phyloP scores from a whole-genome alignment of 495 filamentous ascomycete genomes.

The Tuber borchii region DNA sequence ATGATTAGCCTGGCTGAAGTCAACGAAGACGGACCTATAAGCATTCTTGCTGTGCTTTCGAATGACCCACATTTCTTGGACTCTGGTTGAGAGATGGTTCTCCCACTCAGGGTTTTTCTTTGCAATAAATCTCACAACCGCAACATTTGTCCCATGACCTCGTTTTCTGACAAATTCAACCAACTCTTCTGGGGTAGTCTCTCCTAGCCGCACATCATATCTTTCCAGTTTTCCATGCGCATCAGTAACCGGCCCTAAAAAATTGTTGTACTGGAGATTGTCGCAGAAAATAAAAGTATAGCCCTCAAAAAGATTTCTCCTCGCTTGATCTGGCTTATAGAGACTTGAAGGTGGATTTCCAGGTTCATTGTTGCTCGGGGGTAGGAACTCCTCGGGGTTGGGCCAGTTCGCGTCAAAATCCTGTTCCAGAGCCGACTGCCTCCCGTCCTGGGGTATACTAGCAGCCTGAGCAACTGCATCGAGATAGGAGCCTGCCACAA shows the following conservation, averaged over 20 bases:
- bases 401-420: constrained; percentile 85
- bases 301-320: constrained; percentile 70
- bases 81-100: constrained; percentile 27
- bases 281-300: constrained; percentile 88
- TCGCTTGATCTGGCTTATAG: constrained; percentile 61
- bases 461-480: constrained; percentile 67
- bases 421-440: constrained; percentile 61
- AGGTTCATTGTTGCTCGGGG: constrained; percentile 68
- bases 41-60: constrained; percentile 5
- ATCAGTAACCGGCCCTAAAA: constrained; percentile 65
- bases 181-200: constrained; percentile 69
- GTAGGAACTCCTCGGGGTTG: constrained; percentile 61
- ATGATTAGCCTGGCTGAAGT: constrained; percentile 15
- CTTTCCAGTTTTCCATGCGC: constrained; percentile 77
- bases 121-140: constrained; percentile 64
- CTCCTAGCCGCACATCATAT: constrained; percentile 54
- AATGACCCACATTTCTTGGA: constrained; percentile 37
- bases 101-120: constrained; percentile 63
- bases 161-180: constrained; percentile 64
- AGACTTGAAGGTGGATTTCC: constrained; percentile 54
- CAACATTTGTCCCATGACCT: constrained; percentile 18
- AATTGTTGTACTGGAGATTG: constrained; percentile 65
- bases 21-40: neutral
- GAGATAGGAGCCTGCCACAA: constrained; percentile 71
- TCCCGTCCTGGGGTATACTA: constrained; percentile 46